A percentile compares a stretch with the other conserved stretches of the same genome.
Conservation (phyloP, 2,329 filamentous ascomycete species). For the Lachnellula subtilissima region DNA sequence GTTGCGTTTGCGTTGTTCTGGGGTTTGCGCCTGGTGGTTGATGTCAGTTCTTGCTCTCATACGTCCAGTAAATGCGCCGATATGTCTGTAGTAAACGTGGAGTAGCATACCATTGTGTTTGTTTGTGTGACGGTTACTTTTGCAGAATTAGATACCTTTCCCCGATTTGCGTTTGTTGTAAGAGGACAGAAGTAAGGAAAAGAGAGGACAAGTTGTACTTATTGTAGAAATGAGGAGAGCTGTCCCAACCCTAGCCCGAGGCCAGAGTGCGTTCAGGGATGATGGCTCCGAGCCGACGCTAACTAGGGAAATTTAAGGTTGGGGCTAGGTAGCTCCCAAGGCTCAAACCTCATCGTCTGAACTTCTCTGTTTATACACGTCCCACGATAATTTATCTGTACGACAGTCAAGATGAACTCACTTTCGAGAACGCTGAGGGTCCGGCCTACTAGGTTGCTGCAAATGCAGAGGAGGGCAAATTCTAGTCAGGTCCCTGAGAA, state of each 20-base stretch:
- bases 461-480: not conserved
- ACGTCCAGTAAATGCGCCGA: not conserved
- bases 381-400: not conserved
- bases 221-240: too few relatives aligned
- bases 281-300: too few relatives aligned
- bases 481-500: conserved; percentile 10
- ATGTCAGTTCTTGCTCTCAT: conserved; percentile 3
- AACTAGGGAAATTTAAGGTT: not conserved
- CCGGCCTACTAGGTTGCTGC: not conserved
- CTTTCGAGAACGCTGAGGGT: not conserved
- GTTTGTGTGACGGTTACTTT: not conserved
- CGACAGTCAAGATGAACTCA: not conserved
- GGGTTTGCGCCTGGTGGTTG: conserved; percentile 66
- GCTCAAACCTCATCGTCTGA: not conserved
- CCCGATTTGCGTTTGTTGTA: not conserved
- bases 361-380: not conserved
- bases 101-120: conserved; percentile 19
- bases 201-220: not conserved
- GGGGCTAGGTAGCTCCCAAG: not conserved
- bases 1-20: conserved; percentile 76
- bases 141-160: not conserved
- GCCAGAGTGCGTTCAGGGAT: not conserved
- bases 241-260: not conserved
- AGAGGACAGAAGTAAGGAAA: not conserved
- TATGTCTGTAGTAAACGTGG: not conserved